phyloP scores from a whole-genome alignment of 345 rosid genomes.

The Aquilaria yunnanensis region DNA sequence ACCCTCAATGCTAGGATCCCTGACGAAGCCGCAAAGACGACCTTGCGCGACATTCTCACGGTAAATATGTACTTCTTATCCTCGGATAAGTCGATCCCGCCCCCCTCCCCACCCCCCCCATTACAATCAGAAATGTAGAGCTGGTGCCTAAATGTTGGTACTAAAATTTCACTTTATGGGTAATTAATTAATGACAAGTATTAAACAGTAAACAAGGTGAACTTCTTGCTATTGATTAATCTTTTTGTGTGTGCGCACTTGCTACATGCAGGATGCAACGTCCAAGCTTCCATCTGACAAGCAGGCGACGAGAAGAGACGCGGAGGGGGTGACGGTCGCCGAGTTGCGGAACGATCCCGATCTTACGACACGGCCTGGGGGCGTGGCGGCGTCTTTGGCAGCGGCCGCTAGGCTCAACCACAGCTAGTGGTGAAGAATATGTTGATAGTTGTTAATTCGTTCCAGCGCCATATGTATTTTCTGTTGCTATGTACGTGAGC shows the following conservation, averaged over 20 bases:
- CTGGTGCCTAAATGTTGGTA: background rate
- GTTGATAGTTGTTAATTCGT: background rate
- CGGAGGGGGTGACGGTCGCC: constrained; percentile 70
- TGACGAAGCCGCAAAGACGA: constrained; percentile 50
- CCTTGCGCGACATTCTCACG: constrained; percentile 52
- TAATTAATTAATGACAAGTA: no score
- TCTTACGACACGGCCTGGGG: constrained; percentile 64
- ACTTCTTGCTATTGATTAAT: background rate
- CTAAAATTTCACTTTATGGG: background rate
- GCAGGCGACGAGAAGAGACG: constrained; percentile 59
- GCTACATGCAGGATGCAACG: constrained; percentile 50
- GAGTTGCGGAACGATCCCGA: constrained; percentile 82
- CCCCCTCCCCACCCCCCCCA: no score
- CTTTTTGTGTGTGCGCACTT: constrained; percentile 1
- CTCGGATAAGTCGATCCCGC: background rate
- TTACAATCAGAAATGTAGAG: background rate
- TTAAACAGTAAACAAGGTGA: background rate
- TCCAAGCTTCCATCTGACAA: constrained; percentile 52
- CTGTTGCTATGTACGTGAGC: background rate
- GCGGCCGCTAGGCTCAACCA: constrained; percentile 82
- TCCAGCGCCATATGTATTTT: background rate
- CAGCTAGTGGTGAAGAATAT: constrained; percentile 3
- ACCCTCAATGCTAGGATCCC: constrained; percentile 45
- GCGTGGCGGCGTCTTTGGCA: constrained; percentile 70
- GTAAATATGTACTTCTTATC: constrained; percentile 23